Percentiles rank a stretch among this genome's conserved stretches.
Evolutionary conservation across 2,329 filamentous ascomycete genomes (phyloP).

Genomic region (Camillea tinctor): DNA sequence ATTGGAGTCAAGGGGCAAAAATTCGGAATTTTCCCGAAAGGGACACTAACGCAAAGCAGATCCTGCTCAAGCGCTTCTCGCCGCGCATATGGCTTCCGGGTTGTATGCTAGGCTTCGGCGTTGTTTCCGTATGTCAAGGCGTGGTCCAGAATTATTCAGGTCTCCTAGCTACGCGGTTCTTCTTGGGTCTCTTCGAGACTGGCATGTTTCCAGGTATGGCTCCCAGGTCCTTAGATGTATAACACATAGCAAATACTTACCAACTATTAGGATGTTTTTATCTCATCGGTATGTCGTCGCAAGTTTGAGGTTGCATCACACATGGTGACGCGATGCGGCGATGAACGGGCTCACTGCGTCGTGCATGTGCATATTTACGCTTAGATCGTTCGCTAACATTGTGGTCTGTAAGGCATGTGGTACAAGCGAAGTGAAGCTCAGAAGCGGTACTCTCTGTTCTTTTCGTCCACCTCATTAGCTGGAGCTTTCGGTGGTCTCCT

Average conservation of each 20-base stretch:
- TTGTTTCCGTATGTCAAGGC: conserved; percentile 74
- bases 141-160: conserved; percentile 75
- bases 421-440: conserved; percentile 86
- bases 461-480: conserved; percentile 75
- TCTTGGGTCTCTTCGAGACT: conserved; percentile 74
- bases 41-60: conserved; percentile 21
- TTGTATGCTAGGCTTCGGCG: conserved; percentile 83
- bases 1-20: neutral
- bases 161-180: conserved; percentile 77
- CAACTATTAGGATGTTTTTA: conserved; percentile 62
- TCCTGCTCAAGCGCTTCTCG: conserved; percentile 62
- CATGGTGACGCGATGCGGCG: neutral
- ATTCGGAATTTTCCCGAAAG: neutral
- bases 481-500: conserved; percentile 85
- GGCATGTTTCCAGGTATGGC: conserved; percentile 51
- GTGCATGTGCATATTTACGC: neutral
- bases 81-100: conserved; percentile 55
- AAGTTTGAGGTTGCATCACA: conserved; percentile 40
- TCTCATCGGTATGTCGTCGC: conserved; percentile 66
- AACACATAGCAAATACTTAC: conserved; percentile 13
- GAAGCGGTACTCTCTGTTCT: conserved; percentile 92
- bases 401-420: conserved; percentile 65
- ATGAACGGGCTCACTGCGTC: neutral
- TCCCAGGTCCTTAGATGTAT: neutral
- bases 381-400: conserved; percentile 12